Percentiles rank a stretch among this genome's conserved stretches.
phyloP scores from a whole-genome alignment of 225 moss, liverwort and hornwort species.

The Polytrichum formosum region DNA sequence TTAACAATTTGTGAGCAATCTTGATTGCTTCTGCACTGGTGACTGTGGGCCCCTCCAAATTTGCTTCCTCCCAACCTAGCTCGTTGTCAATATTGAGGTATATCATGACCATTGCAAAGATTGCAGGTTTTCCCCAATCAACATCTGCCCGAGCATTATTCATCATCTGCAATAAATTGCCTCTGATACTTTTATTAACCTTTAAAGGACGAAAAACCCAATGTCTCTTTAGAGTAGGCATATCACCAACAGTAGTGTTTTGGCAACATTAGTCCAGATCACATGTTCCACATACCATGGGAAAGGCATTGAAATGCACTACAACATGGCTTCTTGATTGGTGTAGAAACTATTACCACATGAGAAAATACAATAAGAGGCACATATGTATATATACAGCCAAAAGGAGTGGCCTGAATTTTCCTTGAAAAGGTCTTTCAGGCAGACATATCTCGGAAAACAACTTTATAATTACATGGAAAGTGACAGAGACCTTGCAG shows the following conservation, averaged over 20 bases:
- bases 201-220: too few species aligned
- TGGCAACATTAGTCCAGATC: too few species aligned
- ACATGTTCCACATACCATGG: too few species aligned
- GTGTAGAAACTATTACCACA: too few species aligned
- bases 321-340: too few species aligned
- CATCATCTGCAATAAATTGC: slow-evolving; percentile 50
- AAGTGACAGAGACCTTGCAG: too few species aligned
- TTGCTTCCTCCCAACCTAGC: slow-evolving; percentile 51
- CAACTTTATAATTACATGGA: too few species aligned
- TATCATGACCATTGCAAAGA: slow-evolving; percentile 70
- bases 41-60: slow-evolving; percentile 27
- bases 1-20: slow-evolving; percentile 65
- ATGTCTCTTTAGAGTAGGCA: too few species aligned
- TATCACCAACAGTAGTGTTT: too few species aligned
- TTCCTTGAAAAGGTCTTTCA: background rate
- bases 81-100: slow-evolving; percentile 73
- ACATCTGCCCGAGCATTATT: slow-evolving; percentile 68
- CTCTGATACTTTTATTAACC: background rate
- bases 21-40: slow-evolving; percentile 62
- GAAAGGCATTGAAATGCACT: too few species aligned
- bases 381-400: too few species aligned
- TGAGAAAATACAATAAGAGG: too few species aligned
- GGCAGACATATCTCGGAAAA: background rate
- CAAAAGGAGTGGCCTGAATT: background rate
- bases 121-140: slow-evolving; percentile 73